Evolutionary conservation across 2,329 filamentous ascomycete genomes (phyloP).

Genomic region (Aspergillus sp.): DNA sequence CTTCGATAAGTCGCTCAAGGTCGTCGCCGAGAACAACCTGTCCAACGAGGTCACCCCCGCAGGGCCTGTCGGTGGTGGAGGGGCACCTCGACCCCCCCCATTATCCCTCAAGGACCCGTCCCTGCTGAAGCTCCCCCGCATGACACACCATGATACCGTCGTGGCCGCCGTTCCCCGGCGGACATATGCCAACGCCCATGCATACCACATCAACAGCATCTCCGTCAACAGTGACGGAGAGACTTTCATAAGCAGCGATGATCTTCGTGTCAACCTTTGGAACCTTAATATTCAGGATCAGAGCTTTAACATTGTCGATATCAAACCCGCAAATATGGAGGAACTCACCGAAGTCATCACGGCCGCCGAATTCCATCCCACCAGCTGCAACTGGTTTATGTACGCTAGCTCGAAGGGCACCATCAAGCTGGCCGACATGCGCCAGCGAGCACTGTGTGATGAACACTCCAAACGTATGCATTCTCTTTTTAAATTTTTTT

Average conservation of each 20-base stretch:
- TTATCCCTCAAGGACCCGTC: conserved; percentile 69
- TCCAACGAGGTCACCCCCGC: conserved; percentile 85
- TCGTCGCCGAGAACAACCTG: conserved; percentile 97
- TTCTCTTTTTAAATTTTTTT: neutral
- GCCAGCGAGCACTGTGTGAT: conserved; percentile 91
- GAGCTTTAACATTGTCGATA: conserved; percentile 99
- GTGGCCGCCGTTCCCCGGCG: conserved; percentile 91
- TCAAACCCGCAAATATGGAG: conserved; percentile 99
- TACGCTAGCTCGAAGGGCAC: conserved; percentile 98
- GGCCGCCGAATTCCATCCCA: conserved; percentile 91
- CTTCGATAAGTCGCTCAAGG: conserved; percentile 97
- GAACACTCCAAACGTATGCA: conserved; percentile 84
- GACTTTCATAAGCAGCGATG: conserved; percentile 98
- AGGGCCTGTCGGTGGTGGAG: conserved; percentile 63
- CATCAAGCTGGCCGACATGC: conserved; percentile 98
- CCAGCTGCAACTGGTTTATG: conserved; percentile 99
- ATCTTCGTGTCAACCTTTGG: conserved; percentile 96
- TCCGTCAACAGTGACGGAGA: conserved; percentile 99
- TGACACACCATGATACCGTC: conserved; percentile 97
- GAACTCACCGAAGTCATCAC: conserved; percentile 98
- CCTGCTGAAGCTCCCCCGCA: conserved; percentile 84
- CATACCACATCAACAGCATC: conserved; percentile 99
- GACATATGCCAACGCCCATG: conserved; percentile 96
- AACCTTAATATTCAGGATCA: conserved; percentile 99
- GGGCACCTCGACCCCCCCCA: conserved; percentile 63